Base-by-base conservation (phyloP, 176 grass and related monocot genomes). In the Aechmea fasciata region DNA sequence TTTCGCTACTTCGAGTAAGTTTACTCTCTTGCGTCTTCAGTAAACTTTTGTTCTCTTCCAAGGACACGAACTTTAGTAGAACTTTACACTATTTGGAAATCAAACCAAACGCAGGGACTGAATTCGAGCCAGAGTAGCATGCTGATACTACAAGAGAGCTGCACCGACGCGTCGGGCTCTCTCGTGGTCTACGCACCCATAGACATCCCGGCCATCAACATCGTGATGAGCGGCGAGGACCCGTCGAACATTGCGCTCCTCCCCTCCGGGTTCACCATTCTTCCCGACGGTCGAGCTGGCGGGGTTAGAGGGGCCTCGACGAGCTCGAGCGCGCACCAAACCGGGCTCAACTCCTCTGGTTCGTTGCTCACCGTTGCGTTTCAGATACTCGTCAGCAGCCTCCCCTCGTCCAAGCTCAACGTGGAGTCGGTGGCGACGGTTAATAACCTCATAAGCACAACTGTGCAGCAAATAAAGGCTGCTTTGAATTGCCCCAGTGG, bases 71-170 rank as follows among this genome's bases (percentile, higher is more conserved):
- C 28, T 1, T 63, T 13, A 25, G 23, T 52, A 11, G 48, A 52
- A 48, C 33, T 41, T 41, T 3, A 41, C 5, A 41, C 33, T 41
- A 41, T 41, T 41, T 41, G 4, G 33, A 41, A 41, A 41, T 41
- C 24, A 57, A 22, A 51, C n/a, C 24, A 57, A 22, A 51, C n/a
- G 54, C 57, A 99, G 94, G 82, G 82, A 1, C 51, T 88, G 41
- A 84, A 84, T 52, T 12, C 84, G 14, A 87, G 73, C 75, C 87
- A 90, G 75, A 90, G 85, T 71, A 83, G 19, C 82, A 94, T 85
- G 84, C 84, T 99, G 71, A 90, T 94, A 74, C 80, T 99, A 3
- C 95, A 99, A 79, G 95, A 99, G 90, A 90, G 87, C 87, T 88
- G 80, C 84, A 93, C 87, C 10, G 95, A 99, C 29, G 72, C 82